Evolutionary conservation across 768 basidiomycete species (phyloP).

Genomic region (Macrolepiota albuminosa): DNA sequence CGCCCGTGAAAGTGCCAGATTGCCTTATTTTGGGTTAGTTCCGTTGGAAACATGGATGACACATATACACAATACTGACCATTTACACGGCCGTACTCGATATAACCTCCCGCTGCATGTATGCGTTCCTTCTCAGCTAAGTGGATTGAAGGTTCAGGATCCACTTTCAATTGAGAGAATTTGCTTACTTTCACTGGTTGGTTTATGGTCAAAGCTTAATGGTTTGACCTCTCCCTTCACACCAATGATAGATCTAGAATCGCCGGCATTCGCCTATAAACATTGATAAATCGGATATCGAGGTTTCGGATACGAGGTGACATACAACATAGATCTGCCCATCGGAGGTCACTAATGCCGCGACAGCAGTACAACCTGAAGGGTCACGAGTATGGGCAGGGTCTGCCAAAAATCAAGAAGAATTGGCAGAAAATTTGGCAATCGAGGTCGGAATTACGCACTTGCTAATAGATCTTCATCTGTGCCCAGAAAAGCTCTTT

Average conservation of each 20-base stretch:
- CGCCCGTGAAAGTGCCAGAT: conserved; percentile 91
- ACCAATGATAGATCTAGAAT: conserved; percentile 87
- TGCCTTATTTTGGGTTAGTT: conserved; percentile 48
- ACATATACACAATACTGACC: conserved; percentile 41
- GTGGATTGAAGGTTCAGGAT: conserved; percentile 4
- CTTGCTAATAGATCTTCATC: conserved; percentile 91
- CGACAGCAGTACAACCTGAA: conserved; percentile 94
- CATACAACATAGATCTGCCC: conserved; percentile 76
- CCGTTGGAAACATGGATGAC: not conserved
- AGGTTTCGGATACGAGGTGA: conserved; percentile 9
- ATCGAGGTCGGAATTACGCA: conserved; percentile 29
- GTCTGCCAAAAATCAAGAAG: conserved; percentile 40
- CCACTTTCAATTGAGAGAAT: not conserved
- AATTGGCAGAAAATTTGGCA: conserved; percentile 7
- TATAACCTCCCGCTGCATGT: conserved; percentile 86
- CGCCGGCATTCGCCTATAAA: conserved; percentile 91
- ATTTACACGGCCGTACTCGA: conserved; percentile 96
- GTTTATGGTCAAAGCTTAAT: conserved; percentile 95
- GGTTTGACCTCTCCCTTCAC: conserved; percentile 83
- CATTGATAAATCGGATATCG: conserved; percentile 13
- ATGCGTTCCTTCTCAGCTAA: conserved; percentile 84
- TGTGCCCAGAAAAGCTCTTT: conserved; percentile 86
- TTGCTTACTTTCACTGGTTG: conserved; percentile 71
- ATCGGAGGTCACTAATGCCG: conserved; percentile 77
- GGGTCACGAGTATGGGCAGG: conserved; percentile 86